Base-by-base conservation (phyloP, 805 yeast genomes). In the Schizosaccharomyces lindneri region DNA sequence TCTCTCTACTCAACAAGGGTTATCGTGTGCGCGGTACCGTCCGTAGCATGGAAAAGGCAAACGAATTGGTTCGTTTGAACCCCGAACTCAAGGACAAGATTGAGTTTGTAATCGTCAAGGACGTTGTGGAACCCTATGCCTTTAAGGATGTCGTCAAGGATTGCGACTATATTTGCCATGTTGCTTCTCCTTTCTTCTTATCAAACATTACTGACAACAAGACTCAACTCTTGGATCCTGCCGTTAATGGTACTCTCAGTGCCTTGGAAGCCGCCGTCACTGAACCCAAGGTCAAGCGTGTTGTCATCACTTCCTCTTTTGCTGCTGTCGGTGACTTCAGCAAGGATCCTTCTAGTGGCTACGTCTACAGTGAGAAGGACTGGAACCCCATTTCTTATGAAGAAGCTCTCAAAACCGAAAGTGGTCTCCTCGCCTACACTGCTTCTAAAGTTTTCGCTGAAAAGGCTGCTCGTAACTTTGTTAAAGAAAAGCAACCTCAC, bases 391-490 rank as follows among this genome's bases (percentile, higher is more conserved):
- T 70, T 27, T 66, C 72, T 13, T 66, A 68, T 67, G 73, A 72
- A 41, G 63, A 65, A 6, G 69, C 19, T 24, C 51, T 60, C 32
- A n/a, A 41, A 29, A 65, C 66, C 32, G 41, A 63, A 5, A 48
- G 48, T 17, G 39, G 31, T 21, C 17, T 15, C 5, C 31, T 48
- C 17, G 64, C 65, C n/a, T 69, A 67, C 57, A 21, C 60, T 75
- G 75, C 55, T 75, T 69, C 84, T 41, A 81, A 81, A 70, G 75
- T 69, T 7, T 71, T 72, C 65, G 85, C 85, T 41, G 85, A 83
- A 70, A 66, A 72, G 64, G 78, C 79, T 2, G 78, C 78, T n/a
- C 79, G 85, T 80, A 74, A 79, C 1, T 80, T 79, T 64, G 63
- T 73, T n/a, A 68, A 74, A 51, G 70, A 65, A 46, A 64, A 66